phyloP scores from a whole-genome alignment of 345 rosid genomes.

The Salix udensis region DNA sequence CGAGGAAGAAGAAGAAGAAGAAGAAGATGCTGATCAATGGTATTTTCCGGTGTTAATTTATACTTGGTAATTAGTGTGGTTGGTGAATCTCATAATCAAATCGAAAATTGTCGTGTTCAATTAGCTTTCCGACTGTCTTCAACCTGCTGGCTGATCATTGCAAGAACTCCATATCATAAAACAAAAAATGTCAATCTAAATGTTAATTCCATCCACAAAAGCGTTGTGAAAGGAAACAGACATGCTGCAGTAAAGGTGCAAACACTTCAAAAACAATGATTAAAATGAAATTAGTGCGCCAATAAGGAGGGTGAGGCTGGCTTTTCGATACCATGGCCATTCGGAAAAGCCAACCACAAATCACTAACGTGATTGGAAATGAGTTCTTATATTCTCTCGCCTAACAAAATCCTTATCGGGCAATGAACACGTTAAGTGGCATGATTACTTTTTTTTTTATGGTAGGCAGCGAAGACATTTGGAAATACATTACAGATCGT shows the following conservation, averaged over 20 bases:
- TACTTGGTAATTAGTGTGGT: slow-evolving; percentile 5
- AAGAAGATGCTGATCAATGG: not conserved
- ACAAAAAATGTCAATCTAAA: not conserved
- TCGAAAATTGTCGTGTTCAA: not conserved
- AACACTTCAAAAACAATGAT: not conserved
- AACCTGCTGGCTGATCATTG: not conserved
- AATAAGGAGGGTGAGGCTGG: slow-evolving; percentile 7
- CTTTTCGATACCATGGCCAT: not conserved
- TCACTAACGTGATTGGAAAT: not conserved
- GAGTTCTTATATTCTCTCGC: too few relatives aligned
- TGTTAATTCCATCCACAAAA: not conserved
- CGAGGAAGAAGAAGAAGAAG: slow-evolving; percentile 6
- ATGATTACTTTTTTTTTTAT: too few relatives aligned
- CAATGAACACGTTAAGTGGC: not conserved
- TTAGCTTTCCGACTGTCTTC: not conserved
- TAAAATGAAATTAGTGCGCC: slow-evolving; percentile 22
- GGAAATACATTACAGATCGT: too few relatives aligned
- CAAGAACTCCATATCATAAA: not conserved
- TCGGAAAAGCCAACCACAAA: not conserved
- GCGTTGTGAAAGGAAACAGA: not conserved
- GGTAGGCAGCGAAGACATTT: too few relatives aligned
- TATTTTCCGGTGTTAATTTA: not conserved
- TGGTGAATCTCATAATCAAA: slow-evolving; percentile 10
- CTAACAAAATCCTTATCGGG: not conserved
- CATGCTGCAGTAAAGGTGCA: not conserved